Percentiles rank a stretch among this genome's conserved stretches.
Conservation (phyloP, 768 basidiomycete genomes). For the Suillus ampliporus region DNA sequence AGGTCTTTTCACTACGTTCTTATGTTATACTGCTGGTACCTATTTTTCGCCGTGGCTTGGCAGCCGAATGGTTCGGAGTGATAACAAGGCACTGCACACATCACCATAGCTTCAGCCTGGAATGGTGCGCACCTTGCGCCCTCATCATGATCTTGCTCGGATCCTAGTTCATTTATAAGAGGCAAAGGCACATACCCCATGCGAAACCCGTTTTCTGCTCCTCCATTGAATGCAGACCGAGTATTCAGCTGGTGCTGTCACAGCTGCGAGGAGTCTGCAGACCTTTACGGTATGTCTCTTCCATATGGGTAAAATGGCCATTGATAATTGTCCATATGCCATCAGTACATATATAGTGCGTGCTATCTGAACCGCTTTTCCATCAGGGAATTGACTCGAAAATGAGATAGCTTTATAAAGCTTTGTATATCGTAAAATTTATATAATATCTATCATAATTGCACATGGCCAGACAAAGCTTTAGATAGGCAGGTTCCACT, state of each 20-base stretch:
- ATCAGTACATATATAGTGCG: background rate
- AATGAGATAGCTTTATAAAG: too few species aligned
- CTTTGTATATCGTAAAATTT: too few species aligned
- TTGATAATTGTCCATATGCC: background rate
- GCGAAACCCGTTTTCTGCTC: background rate
- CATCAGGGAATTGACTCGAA: too few species aligned
- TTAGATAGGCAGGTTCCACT: too few species aligned
- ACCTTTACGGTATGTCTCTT: background rate
- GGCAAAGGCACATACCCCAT: background rate
- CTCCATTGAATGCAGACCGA: background rate
- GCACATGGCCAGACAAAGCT: too few species aligned
- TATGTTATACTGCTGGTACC: too few species aligned
- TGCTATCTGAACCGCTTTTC: background rate
- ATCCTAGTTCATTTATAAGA: background rate
- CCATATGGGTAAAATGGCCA: background rate
- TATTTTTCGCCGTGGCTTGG: too few species aligned
- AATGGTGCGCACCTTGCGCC: background rate
- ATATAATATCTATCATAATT: too few species aligned
- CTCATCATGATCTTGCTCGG: background rate
- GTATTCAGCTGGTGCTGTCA: background rate
- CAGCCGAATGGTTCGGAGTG: too few species aligned
- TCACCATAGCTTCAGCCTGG: background rate
- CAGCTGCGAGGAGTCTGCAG: background rate
- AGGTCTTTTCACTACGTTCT: too few species aligned
- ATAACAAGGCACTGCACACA: too few species aligned